Base-by-base conservation (phyloP, 2,329 filamentous ascomycete species). In the Cercospora canescens region DNA sequence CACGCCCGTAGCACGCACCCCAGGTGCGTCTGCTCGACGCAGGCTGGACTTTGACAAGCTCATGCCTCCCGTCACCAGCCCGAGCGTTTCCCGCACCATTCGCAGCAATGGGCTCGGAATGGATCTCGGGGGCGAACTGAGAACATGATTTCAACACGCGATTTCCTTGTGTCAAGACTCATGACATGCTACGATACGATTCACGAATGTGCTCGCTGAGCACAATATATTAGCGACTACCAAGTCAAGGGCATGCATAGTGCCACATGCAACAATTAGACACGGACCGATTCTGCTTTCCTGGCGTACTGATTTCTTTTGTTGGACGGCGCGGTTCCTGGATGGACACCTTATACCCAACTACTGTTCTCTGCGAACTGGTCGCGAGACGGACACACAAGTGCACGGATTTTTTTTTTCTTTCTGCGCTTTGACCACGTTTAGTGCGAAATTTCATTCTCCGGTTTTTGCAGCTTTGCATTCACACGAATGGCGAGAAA, bases 31-130 rank as follows among this genome's bases (percentile, higher is more conserved):
- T 64, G 86, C 91, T n/a, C 84, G 92, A 73, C 87, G 91, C 76
- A 85, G 89, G 69, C 83, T 97, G 66, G 96, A 94, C 62, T 96
- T 96, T 79, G 93, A 96, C 75, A 88, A 88, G 62, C 83, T 91
- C n/a, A 78, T 85, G 63, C 86, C 87, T 35, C 87, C 87, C 0
- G 81, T 80, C 37, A 84, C 80, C 57, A 79, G 76, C 56, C 77
- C 79, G n/a, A 73, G 70, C 60, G 79, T 76, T 56, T 72, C 68
- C 37, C 75, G 75, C 54, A 76, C 73, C 35, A 74, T 72, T 16
- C 85, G 83, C 72, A 81, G 79, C 68, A 81, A 78, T 14, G 86
- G 86, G 7, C 78, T 89, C n/a, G 84, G 87, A 35, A 85, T 91
- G 81, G 87, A 90, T 71, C 81, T 91, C 14, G 89, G 89, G 21